phyloP scores from a whole-genome alignment of 768 basidiomycete genomes.

The Boletus rubropictus region DNA sequence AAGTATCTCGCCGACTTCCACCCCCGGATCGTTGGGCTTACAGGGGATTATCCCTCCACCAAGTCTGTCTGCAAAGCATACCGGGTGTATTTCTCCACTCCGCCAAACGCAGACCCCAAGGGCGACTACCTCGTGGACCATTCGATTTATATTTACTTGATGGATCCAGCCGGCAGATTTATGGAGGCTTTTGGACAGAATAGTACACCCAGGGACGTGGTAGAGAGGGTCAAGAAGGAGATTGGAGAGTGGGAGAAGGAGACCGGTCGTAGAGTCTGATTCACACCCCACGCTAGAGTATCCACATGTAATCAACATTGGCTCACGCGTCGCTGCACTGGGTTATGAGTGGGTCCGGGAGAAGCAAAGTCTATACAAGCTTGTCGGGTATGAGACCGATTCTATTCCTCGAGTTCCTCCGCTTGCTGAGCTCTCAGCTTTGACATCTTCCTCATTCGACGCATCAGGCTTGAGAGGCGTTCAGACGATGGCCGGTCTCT shows the following conservation, averaged over 20 bases:
- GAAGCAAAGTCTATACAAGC: constrained; percentile 9
- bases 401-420: constrained; percentile 34
- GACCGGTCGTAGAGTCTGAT: constrained; percentile 30
- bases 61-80: constrained; percentile 92
- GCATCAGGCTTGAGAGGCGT: constrained; percentile 57
- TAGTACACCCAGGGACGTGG: constrained; percentile 62
- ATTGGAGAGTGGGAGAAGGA: constrained; percentile 37
- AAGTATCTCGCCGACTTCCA: constrained; percentile 84
- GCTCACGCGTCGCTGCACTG: constrained; percentile 4
- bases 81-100: constrained; percentile 97
- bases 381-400: constrained; percentile 12
- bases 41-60: constrained; percentile 76
- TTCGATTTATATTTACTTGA: constrained; percentile 95
- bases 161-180: constrained; percentile 92
- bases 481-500: neutral
- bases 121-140: constrained; percentile 98
- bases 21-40: constrained; percentile 80
- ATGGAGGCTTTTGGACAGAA: constrained; percentile 95
- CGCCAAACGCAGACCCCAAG: constrained; percentile 74
- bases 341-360: neutral
- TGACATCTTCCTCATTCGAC: constrained; percentile 79
- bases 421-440: constrained; percentile 55
- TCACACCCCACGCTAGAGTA: neutral
- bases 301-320: constrained; percentile 12
- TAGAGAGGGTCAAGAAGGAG: constrained; percentile 54